Base-by-base conservation (phyloP, 2,329 filamentous ascomycete genomes). In the Pseudonectria buxi region DNA sequence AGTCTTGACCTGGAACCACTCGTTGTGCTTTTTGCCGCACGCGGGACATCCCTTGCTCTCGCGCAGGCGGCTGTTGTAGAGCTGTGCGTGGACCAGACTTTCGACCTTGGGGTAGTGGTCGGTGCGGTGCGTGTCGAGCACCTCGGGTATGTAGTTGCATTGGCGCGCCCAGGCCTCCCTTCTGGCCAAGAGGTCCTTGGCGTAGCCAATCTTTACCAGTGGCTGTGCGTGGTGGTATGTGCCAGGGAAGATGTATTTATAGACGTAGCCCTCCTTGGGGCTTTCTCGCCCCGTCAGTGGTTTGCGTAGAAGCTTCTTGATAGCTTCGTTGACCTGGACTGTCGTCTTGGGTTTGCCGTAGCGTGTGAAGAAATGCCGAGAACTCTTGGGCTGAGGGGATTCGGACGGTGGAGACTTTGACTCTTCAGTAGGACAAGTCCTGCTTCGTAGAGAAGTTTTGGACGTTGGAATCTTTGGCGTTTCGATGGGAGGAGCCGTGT, bases 161-260 rank as follows among this genome's bases (percentile, higher is more conserved):
- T 45, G 13, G 1, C 24, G 16, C 29, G 40, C 12, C 48, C 51
- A 57, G 1, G 35, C 2, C 10, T 13, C 12, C 51, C 57, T 56
- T 10, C 57, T 55, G 5, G 3, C 14, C 2, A 36, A 10, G 26
- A 45, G 32, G 16, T 57, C 10, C 2, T 32, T 24, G 3, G 55
- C 40, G 43, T 36, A 45, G 14, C 57, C 57, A n/a, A 60, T 59
- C 34, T 60, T 60, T 40, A 59, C 40, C 14, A 49, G 41, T 6
- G 43, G 42, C 4, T 41, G 22, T 4, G 30, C 35, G 12, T 37
- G 34, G 14, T 32, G 36, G 13, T 49, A 43, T 12, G 37, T 47
- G 6, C 39, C 31, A 2, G 51, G 44, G 14, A 51, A 51, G 2
- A 38, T 47, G 25, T 51, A 58, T 9, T 47, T 39, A 18, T 58